These are phyloP conservation scores for Termitomyces sp. DNA, from an alignment of 768 basidiomycete species.

Conservation along the genomic window DNA sequence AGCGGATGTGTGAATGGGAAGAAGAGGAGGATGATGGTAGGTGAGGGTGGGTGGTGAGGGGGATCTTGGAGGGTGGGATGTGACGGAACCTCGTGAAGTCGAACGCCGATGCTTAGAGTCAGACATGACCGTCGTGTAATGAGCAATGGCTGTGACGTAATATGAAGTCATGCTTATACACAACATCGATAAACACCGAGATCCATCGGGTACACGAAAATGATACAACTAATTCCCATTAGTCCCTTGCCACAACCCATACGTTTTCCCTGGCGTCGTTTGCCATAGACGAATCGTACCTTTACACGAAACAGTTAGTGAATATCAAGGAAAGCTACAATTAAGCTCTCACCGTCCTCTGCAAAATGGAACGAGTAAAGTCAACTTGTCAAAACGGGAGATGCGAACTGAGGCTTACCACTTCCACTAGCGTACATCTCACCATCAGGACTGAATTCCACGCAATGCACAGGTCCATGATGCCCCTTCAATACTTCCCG, in stretches of 20 bases:
- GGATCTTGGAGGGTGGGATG: slow-evolving; percentile 19
- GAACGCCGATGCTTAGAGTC: slow-evolving; percentile 14
- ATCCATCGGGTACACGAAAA: neutral
- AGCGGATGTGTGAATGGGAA: slow-evolving; percentile 44
- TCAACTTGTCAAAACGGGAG: neutral
- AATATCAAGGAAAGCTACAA: neutral
- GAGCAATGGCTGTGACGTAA: slow-evolving; percentile 6
- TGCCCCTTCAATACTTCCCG: slow-evolving; percentile 91
- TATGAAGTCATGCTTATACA: slow-evolving; percentile 5
- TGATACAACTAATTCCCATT: slow-evolving; percentile 34
- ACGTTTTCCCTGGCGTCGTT: slow-evolving; percentile 88
- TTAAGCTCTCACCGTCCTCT: slow-evolving; percentile 61
- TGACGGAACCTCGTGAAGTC: slow-evolving; percentile 11
- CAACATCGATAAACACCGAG: slow-evolving; percentile 8
- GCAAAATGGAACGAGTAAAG: slow-evolving; percentile 7
- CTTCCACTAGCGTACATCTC: slow-evolving; percentile 97
- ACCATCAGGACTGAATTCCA: slow-evolving; percentile 92
- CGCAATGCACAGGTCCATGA: slow-evolving; percentile 94
- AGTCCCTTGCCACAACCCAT: slow-evolving; percentile 83
- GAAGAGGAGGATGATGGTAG: slow-evolving; percentile 39
- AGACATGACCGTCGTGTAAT: slow-evolving; percentile 1
- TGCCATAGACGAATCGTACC: slow-evolving; percentile 97
- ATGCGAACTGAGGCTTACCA: slow-evolving; percentile 47
- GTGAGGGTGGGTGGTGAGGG: slow-evolving; percentile 37
- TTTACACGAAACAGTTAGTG: slow-evolving; percentile 20